phyloP scores from a whole-genome alignment of 1,284 basidiomycete species.

The Pascua sp. region DNA sequence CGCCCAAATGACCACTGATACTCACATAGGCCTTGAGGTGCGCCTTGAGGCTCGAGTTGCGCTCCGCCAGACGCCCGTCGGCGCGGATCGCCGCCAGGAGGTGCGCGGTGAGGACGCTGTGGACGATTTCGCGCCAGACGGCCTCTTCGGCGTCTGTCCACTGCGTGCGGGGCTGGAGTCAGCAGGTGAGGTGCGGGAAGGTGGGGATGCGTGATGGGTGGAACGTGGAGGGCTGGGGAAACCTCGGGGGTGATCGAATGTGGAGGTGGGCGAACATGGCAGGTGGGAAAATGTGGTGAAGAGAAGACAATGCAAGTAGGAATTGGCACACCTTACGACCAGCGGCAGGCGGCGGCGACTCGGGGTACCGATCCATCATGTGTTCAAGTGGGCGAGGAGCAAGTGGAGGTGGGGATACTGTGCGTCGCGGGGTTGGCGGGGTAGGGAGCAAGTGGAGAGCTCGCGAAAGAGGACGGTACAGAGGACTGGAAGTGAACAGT shows the following conservation, averaged over 20 bases:
- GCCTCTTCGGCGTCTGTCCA: conserved; percentile 29
- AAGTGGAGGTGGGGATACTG: no score
- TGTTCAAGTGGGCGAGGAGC: no score
- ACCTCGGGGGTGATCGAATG: no score
- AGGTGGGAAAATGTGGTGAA: background rate
- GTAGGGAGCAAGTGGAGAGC: no score
- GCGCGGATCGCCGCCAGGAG: conserved; percentile 18
- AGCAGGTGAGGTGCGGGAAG: background rate
- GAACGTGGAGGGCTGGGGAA: no score
- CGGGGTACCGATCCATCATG: no score
- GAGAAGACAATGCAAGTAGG: background rate
- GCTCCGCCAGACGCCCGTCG: conserved; percentile 27
- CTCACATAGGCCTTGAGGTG: conserved; percentile 30
- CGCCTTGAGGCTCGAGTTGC: conserved; percentile 19
- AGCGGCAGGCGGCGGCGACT: no score
- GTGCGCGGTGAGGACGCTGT: conserved; percentile 8
- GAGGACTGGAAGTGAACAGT: no score
- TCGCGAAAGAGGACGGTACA: no score
- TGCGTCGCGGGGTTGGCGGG: no score
- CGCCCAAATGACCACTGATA: background rate
- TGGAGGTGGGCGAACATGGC: background rate
- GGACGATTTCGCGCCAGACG: conserved; percentile 21
- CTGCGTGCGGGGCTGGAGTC: background rate
- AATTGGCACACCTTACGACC: no score
- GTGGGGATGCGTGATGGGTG: background rate